Percentiles rank a stretch among this genome's conserved stretches.
phyloP scores from a whole-genome alignment of 2,329 filamentous ascomycete species.

The Venturia oleaginea region DNA sequence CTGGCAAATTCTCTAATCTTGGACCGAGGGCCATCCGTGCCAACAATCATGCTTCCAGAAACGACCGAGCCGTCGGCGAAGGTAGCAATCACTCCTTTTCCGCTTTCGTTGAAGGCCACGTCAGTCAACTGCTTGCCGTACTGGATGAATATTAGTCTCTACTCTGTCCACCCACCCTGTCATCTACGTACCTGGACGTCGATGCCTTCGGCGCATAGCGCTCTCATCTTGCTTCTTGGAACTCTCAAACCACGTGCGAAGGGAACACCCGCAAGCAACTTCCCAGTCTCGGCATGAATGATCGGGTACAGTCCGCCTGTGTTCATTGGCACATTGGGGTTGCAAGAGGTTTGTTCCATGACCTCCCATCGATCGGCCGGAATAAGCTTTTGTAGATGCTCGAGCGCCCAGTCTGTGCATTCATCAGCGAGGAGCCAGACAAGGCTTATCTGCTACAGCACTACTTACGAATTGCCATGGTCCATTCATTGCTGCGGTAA shows the following conservation, averaged over 20 bases:
- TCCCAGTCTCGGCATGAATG: constrained; percentile 28
- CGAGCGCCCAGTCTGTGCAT: constrained; percentile 41
- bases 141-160: neutral
- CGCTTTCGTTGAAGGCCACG: neutral
- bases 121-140: constrained; percentile 5
- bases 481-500: constrained; percentile 48
- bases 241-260: constrained; percentile 29
- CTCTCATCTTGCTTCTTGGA: constrained; percentile 26
- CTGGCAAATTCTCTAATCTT: constrained; percentile 16
- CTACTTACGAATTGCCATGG: constrained; percentile 46
- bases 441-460: too few species aligned
- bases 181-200: constrained; percentile 18
- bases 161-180: too few species aligned
- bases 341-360: constrained; percentile 41
- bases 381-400: constrained; percentile 42
- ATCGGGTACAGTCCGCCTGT: constrained; percentile 25
- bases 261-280: constrained; percentile 21
- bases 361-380: constrained; percentile 42
- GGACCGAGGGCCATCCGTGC: constrained; percentile 26
- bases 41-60: constrained; percentile 25
- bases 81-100: constrained; percentile 21
- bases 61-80: constrained; percentile 26
- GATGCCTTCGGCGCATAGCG: constrained; percentile 23
- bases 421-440: too few species aligned
- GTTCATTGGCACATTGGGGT: constrained; percentile 37